A percentile compares a stretch with the other conserved stretches of the same genome.
phyloP scores from a whole-genome alignment of 2,329 filamentous ascomycete genomes.

The Thermothelomyces thermophilus region DNA sequence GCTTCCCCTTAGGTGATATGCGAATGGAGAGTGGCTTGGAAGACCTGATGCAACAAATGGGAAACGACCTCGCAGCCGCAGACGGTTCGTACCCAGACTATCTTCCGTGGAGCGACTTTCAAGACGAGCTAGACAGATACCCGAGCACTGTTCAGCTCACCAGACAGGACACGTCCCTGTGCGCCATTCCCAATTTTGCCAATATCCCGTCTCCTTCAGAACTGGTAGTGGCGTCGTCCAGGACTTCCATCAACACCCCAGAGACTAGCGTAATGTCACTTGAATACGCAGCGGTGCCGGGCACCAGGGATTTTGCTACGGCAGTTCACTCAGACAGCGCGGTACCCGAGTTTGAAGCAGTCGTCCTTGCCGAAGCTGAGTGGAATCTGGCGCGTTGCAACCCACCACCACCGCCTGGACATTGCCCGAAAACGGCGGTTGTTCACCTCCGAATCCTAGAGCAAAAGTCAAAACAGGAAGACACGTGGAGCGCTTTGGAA shows the following conservation, averaged over 20 bases:
- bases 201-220: constrained; percentile 39
- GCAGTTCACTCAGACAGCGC: constrained; percentile 26
- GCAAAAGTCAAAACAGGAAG: constrained; percentile 42
- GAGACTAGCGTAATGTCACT: constrained; percentile 42
- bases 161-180: constrained; percentile 31
- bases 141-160: constrained; percentile 29
- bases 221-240: constrained; percentile 35
- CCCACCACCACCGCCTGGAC: constrained; percentile 37
- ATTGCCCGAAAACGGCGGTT: constrained; percentile 44
- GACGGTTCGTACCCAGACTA: constrained; percentile 39
- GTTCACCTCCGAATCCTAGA: constrained; percentile 47
- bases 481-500: constrained; percentile 41
- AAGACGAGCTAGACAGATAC: constrained; percentile 40
- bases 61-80: constrained; percentile 30
- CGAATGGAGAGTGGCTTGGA: constrained; percentile 34
- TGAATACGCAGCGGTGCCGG: constrained; percentile 33
- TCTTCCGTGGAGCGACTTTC: constrained; percentile 39
- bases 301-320: constrained; percentile 29
- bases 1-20: constrained; percentile 34
- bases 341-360: constrained; percentile 41
- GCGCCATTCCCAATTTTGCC: constrained; percentile 35
- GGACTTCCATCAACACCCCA: constrained; percentile 40
- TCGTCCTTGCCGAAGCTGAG: constrained; percentile 42
- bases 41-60: constrained; percentile 36
- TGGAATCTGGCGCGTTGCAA: constrained; percentile 49